Evolutionary conservation across 2,329 filamentous ascomycete species (phyloP).

Genomic region (Botrytis elliptica): DNA sequence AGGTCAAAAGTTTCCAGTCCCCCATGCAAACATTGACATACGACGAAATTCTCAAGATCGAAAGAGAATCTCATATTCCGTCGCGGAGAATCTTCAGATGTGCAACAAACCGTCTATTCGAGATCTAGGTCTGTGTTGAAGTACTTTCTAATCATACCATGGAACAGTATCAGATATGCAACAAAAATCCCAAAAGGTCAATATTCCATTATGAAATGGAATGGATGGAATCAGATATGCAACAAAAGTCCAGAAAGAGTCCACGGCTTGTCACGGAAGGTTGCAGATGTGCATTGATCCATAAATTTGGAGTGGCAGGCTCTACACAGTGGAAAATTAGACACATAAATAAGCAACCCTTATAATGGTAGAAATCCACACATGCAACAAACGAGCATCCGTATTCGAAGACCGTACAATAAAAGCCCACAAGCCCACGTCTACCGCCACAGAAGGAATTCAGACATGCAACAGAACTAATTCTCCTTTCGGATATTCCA

Average conservation of each 20-base stretch:
- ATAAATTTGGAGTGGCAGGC: too few species aligned
- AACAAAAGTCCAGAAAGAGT: too few species aligned
- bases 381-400: too few species aligned
- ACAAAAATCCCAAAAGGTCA: too few species aligned
- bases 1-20: too few species aligned
- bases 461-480: neutral
- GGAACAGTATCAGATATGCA: neutral
- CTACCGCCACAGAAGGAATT: neutral
- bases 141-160: neutral
- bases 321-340: too few species aligned
- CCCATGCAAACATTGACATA: neutral
- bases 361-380: too few species aligned
- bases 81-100: neutral
- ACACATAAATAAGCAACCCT: too few species aligned
- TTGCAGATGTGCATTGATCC: too few species aligned
- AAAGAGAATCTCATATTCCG: neutral
- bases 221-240: neutral
- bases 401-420: too few species aligned
- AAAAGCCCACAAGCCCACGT: accelerated
- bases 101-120: neutral
- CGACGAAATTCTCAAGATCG: accelerated
- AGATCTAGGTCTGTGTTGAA: neutral
- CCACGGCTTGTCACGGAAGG: neutral
- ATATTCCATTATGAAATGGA: neutral
- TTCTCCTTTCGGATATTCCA: too few species aligned